Evolutionary conservation across 257 asterid genomes (phyloP).

Genomic region (Cordia subcordata): DNA sequence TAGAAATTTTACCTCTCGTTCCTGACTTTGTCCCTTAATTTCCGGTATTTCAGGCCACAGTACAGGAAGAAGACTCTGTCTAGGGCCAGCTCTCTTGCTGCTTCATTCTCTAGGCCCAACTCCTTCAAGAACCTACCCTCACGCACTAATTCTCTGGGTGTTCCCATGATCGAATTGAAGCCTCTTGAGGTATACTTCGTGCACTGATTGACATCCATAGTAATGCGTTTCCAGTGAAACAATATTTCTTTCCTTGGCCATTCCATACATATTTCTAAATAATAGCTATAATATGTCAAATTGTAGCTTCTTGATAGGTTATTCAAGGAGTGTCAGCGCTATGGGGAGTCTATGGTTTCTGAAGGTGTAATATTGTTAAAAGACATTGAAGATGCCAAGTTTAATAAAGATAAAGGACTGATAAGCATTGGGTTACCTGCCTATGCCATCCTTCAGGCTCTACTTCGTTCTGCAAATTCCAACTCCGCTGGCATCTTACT

Average conservation of each 20-base stretch:
- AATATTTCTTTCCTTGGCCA: not conserved
- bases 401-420: constrained; percentile 41
- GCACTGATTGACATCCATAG: not conserved
- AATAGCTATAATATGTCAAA: not conserved
- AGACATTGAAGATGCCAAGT: constrained; percentile 81
- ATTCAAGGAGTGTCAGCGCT: constrained; percentile 55
- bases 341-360: constrained; percentile 59
- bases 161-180: constrained; percentile 68
- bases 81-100: constrained; percentile 28
- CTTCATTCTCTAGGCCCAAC: constrained; percentile 49
- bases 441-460: constrained; percentile 66
- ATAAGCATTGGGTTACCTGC: constrained; percentile 81
- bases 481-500: constrained; percentile 60
- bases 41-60: constrained; percentile 48
- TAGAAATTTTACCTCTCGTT: no score
- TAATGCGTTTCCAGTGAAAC: not conserved
- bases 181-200: constrained; percentile 65
- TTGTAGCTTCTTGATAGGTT: constrained; percentile 60
- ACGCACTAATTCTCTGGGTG: constrained; percentile 36
- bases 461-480: constrained; percentile 67
- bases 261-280: not conserved
- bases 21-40: not conserved
- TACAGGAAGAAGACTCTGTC: constrained; percentile 46
- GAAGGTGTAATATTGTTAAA: constrained; percentile 58
- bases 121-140: constrained; percentile 51